Evolutionary conservation across 441 rosid genomes (phyloP).

Genomic region (Eutrema salsugineum): DNA sequence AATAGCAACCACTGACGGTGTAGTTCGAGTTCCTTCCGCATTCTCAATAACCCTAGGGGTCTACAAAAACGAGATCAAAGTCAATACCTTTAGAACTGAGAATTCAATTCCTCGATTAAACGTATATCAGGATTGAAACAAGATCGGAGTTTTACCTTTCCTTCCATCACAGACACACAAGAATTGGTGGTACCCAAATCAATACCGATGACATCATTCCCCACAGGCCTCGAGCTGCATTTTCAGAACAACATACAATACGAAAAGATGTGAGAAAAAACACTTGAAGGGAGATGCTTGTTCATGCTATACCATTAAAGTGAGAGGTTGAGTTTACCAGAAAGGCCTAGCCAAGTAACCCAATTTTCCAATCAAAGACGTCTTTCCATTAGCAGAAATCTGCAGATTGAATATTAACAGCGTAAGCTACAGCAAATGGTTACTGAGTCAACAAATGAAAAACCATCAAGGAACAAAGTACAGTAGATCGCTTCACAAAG

Average conservation of each 20-base stretch:
- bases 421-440: not conserved
- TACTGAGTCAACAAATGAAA: too few species aligned
- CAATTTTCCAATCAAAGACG: conserved; percentile 32
- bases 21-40: conserved; percentile 53
- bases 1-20: conserved; percentile 53
- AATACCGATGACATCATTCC: conserved; percentile 52
- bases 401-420: not conserved
- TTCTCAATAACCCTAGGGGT: conserved; percentile 54
- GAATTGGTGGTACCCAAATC: conserved; percentile 60
- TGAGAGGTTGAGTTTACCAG: conserved; percentile 29
- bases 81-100: not conserved
- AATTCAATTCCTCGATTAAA: not conserved
- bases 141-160: conserved; percentile 34
- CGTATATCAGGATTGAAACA: not conserved
- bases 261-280: not conserved
- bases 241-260: not conserved
- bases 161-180: conserved; percentile 55
- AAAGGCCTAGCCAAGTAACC: conserved; percentile 43
- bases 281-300: not conserved
- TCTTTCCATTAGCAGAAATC: conserved; percentile 39
- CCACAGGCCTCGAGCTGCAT: conserved; percentile 45
- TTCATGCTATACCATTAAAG: not conserved
- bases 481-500: not conserved
- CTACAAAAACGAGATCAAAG: conserved; percentile 24
- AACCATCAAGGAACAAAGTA: not conserved